A percentile compares a stretch with the other conserved stretches of the same genome.
Conservation (phyloP, 1,139 yeast genomes). For the Petasospora rhodanensis region DNA sequence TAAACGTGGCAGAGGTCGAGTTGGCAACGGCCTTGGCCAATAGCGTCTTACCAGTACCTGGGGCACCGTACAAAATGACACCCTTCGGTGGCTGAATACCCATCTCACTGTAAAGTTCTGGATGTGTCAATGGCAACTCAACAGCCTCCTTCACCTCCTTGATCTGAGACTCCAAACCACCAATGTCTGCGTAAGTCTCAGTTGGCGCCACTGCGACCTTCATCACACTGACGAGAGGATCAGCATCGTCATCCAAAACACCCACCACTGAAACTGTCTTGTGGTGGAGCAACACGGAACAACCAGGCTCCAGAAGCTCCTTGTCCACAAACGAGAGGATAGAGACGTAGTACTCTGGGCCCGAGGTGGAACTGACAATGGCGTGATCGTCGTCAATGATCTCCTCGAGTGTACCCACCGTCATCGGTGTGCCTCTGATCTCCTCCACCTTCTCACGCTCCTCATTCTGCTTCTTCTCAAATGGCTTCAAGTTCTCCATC, state of each 20-base stretch:
- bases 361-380: constrained; percentile 91
- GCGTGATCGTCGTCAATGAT: constrained; percentile 98
- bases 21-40: constrained; percentile 98
- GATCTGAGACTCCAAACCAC: constrained; percentile 93
- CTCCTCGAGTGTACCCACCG: constrained; percentile 95
- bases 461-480: constrained; percentile 94
- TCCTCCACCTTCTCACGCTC: constrained; percentile 95
- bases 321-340: constrained; percentile 97
- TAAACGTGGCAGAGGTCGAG: constrained; percentile 93
- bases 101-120: constrained; percentile 97
- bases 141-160: constrained; percentile 98
- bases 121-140: constrained; percentile 95
- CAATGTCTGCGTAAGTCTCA: constrained; percentile 95
- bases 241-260: constrained; percentile 93
- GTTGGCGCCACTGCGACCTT: constrained; percentile 96
- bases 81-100: constrained; percentile 99
- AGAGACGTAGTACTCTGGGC: constrained; percentile 95
- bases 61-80: constrained; percentile 96
- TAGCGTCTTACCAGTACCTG: constrained; percentile 97
- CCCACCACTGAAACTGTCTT: constrained; percentile 94
- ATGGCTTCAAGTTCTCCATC: constrained; percentile 92
- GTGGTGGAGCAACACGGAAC: constrained; percentile 92
- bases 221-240: constrained; percentile 97
- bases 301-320: constrained; percentile 95
- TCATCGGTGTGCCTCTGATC: constrained; percentile 94